phyloP scores from a whole-genome alignment of 371 early-diverging fungal genomes.

The Actinomortierella ambigua region DNA sequence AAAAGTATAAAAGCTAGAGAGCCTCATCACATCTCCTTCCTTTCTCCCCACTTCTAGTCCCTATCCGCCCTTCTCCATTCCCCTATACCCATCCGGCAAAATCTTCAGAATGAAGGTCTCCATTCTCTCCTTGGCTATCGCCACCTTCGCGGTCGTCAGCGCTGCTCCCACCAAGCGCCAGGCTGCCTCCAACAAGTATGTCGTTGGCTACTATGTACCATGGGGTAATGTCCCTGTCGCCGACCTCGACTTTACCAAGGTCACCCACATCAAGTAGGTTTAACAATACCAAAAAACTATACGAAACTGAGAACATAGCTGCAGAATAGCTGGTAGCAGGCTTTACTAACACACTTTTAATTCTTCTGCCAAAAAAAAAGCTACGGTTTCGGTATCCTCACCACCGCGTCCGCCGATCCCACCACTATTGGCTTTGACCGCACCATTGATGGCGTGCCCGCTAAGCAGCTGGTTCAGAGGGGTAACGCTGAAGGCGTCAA shows the following conservation, averaged over 20 bases:
- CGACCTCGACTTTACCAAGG: neutral
- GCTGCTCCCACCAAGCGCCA: neutral
- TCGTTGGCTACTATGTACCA: neutral
- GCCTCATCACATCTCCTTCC: too few species aligned
- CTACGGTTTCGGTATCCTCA: neutral
- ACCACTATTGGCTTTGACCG: neutral
- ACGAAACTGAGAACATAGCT: too few species aligned
- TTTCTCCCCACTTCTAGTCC: neutral
- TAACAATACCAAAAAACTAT: constrained; percentile 16
- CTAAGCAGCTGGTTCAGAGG: constrained; percentile 45
- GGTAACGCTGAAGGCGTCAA: constrained; percentile 58
- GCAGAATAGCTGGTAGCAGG: too few species aligned
- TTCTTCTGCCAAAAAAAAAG: constrained; percentile 38
- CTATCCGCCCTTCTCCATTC: too few species aligned
- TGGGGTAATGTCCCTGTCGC: neutral
- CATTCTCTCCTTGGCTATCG: neutral
- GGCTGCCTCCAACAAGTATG: neutral
- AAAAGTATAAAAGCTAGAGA: too few species aligned
- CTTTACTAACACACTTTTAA: constrained; percentile 39
- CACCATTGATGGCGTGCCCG: constrained; percentile 34
- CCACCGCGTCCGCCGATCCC: neutral
- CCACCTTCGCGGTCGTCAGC: neutral
- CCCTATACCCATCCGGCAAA: neutral
- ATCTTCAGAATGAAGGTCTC: neutral
- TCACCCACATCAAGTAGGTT: neutral